Evolutionary conservation across 441 rosid genomes (phyloP), one percentile per base, ranked within the genome.

Genomic region (Rhodomyrtus psidioides): DNA sequence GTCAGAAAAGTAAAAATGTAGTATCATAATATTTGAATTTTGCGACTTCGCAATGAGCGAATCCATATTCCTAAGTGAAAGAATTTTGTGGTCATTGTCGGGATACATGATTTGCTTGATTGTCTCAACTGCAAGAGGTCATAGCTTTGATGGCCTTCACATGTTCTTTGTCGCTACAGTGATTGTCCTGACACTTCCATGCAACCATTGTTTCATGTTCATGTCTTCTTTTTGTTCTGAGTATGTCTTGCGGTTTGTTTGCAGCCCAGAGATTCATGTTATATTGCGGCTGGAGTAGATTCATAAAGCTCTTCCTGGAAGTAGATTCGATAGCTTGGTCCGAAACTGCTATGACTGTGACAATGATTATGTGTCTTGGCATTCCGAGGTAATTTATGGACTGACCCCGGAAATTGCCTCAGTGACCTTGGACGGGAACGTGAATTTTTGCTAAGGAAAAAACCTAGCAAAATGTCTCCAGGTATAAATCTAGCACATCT

Each of bases 391-490:
- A 86, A 94, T 95, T 74, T 97, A 97, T 42, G 98, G 98, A 82
- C 91, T 92, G 7, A 89, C 95, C 83, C 96, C 98, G 0, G 95
- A 94, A 83, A 95, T 97, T 55, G 98, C 97, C 9, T 97, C 98
- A 1, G 91, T 97, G 88, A 93, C 99, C 3, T 95, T 97, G 98
- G 98, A 87, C 95, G 98, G 19, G 96, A 95, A 42, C 95, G 97
- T 3, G 98, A 95, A 55, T 97, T 97, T 84, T 84, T 95, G 79
- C 85, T 97, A 88, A 95, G 93, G 93, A 94, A 93, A 90, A 94
- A 91, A 89, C 89, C 86, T 1, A 86, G 75, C 30, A 92, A 91
- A 85, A 88, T 92, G 79, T 91, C 91, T 54, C 83, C n/a, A n/a
- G n/a, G n/a, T n/a, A n/a, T n/a, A n/a, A n/a, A n/a, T n/a, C n/a